Percentiles rank a stretch among this genome's conserved stretches.
Conservation (phyloP, 108 stramenopile species). For the Cylindrotheca fusiformis region DNA sequence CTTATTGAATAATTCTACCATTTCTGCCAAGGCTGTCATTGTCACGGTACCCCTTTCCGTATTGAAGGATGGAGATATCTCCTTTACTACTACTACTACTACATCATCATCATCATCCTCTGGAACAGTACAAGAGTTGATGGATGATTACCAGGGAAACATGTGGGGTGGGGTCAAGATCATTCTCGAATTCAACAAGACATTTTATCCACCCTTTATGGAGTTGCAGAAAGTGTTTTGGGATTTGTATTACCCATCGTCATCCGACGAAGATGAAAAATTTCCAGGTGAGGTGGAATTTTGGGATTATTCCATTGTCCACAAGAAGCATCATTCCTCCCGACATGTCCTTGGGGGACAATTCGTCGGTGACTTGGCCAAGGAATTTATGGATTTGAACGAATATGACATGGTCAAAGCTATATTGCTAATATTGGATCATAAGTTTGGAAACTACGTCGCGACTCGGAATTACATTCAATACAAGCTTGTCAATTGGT, state of each 20-base stretch:
- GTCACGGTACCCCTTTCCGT: not conserved
- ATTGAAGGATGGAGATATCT: no score
- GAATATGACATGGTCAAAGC: not conserved
- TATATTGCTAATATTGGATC: no score
- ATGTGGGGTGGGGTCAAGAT: not conserved
- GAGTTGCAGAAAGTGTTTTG: not conserved
- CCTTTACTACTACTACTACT: no score
- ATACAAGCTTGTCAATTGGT: not conserved
- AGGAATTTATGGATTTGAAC: not conserved
- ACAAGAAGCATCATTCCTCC: not conserved
- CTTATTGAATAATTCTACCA: no score
- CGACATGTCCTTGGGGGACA: not conserved
- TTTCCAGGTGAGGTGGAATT: not conserved
- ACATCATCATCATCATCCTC: no score
- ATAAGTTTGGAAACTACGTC: not conserved
- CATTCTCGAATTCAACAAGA: not conserved
- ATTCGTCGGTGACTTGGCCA: not conserved
- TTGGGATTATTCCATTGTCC: not conserved
- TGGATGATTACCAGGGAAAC: not conserved
- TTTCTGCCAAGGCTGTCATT: no score
- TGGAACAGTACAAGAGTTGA: not conserved
- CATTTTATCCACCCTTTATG: not conserved
- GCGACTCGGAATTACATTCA: not conserved
- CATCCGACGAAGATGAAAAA: not conserved
- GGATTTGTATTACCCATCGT: no score